phyloP scores from a whole-genome alignment of 176 grass and related monocot species.

The Ananas comosus region DNA sequence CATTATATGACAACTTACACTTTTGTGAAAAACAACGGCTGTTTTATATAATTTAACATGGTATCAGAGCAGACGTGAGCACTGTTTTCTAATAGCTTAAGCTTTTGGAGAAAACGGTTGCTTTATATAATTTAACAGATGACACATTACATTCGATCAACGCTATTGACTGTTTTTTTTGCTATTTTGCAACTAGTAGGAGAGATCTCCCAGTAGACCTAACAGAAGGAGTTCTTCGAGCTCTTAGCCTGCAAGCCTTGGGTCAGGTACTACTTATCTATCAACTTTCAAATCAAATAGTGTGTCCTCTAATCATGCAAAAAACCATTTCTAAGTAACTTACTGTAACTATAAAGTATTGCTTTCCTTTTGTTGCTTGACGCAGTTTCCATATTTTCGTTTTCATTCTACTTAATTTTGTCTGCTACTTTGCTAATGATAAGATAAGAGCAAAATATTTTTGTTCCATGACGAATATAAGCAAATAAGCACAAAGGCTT shows the following conservation, averaged over 20 bases:
- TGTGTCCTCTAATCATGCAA: not conserved
- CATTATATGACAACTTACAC: too few species aligned
- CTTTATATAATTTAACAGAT: too few species aligned
- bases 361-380: not conserved
- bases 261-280: constrained; percentile 51
- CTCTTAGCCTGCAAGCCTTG: constrained; percentile 72
- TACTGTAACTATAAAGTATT: not conserved
- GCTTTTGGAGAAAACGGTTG: too few species aligned
- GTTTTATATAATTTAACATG: not conserved
- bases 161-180: not conserved
- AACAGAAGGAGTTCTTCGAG: constrained; percentile 62
- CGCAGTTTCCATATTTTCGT: not conserved
- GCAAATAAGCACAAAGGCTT: too few species aligned
- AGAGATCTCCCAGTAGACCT: constrained; percentile 87
- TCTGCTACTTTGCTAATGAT: too few species aligned
- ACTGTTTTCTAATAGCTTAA: too few species aligned
- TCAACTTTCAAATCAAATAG: not conserved
- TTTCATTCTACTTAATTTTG: not conserved
- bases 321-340: not conserved
- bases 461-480: too few species aligned
- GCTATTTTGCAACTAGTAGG: constrained; percentile 44
- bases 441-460: too few species aligned
- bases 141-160: too few species aligned
- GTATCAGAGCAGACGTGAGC: not conserved
- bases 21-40: not conserved